Percentiles rank a stretch among this genome's conserved stretches.
Evolutionary conservation across 208 protist genomes (phyloP).

Genomic region (Entamoeba histolytica): DNA sequence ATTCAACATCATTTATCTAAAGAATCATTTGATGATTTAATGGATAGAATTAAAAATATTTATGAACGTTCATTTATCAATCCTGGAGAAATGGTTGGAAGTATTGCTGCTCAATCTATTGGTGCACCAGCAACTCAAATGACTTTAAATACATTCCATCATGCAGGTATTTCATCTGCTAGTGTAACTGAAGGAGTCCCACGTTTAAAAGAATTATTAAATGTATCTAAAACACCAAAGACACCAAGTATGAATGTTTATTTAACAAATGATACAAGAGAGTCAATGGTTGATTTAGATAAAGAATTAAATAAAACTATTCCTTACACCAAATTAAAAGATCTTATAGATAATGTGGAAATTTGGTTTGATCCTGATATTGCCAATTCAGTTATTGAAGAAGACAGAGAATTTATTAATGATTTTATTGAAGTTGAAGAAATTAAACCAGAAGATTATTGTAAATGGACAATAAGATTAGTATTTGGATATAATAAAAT

Average conservation of each 20-base stretch:
- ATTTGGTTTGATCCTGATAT: conserved; percentile 18
- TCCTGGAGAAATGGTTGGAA: conserved; percentile 88
- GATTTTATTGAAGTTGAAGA: conserved; percentile 41
- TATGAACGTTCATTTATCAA: conserved; percentile 67
- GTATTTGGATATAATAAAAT: not conserved
- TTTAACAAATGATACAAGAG: conserved; percentile 35
- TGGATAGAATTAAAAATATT: conserved; percentile 71
- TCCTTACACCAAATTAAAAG: conserved; percentile 69
- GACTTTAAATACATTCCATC: conserved; percentile 99
- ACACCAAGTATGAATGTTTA: conserved; percentile 75
- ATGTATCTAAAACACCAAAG: conserved; percentile 74
- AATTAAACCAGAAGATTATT: conserved; percentile 15
- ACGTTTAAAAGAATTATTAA: conserved; percentile 92
- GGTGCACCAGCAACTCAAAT: conserved; percentile 98
- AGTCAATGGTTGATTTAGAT: conserved; percentile 35
- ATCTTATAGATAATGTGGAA: conserved; percentile 58
- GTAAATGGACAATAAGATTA: conserved; percentile 8
- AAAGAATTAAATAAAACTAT: conserved; percentile 58
- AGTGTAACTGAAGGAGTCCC: conserved; percentile 98
- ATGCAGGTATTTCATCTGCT: conserved; percentile 90
- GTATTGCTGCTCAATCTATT: conserved; percentile 91
- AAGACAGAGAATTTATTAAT: conserved; percentile 61
- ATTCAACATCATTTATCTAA: conserved; percentile 63
- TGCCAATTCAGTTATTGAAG: conserved; percentile 58
- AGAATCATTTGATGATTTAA: conserved; percentile 77